phyloP scores from a whole-genome alignment of 805 yeast species.

The Kodamaea leandrae region DNA sequence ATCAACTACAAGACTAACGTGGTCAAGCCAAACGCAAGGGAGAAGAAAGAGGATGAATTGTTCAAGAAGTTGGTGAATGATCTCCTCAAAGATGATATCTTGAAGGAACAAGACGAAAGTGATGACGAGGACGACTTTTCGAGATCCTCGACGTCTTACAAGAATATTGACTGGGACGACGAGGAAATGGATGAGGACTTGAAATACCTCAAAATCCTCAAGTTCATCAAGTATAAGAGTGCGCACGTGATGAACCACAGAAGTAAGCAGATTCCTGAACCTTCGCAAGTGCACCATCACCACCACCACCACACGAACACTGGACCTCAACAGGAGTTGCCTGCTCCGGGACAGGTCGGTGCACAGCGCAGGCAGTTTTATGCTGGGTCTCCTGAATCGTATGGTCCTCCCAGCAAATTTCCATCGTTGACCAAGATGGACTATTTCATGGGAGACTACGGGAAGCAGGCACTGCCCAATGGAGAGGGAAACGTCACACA shows the following conservation, averaged over 20 bases:
- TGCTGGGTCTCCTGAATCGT: not conserved
- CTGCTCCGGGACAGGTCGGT: not conserved
- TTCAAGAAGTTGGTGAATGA: slow-evolving; percentile 38
- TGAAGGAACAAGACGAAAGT: slow-evolving; percentile 26
- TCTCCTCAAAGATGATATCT: slow-evolving; percentile 37
- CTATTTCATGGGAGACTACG: slow-evolving; percentile 12
- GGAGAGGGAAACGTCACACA: not conserved
- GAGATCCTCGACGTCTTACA: slow-evolving; percentile 17
- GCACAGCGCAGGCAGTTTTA: not conserved
- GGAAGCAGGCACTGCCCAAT: not conserved
- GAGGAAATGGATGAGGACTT: slow-evolving; percentile 47
- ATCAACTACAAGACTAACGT: slow-evolving; percentile 36
- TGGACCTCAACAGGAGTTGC: not conserved
- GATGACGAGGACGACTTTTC: slow-evolving; percentile 31
- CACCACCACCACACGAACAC: slow-evolving; percentile 5
- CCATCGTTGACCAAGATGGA: slow-evolving; percentile 15
- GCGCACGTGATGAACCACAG: slow-evolving; percentile 6
- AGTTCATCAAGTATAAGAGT: slow-evolving; percentile 40
- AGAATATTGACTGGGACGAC: slow-evolving; percentile 47
- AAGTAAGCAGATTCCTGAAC: slow-evolving; percentile 8
- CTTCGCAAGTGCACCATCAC: slow-evolving; percentile 10
- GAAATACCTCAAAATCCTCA: slow-evolving; percentile 41
- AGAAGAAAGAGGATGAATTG: slow-evolving; percentile 34
- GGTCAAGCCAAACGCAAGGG: slow-evolving; percentile 18
- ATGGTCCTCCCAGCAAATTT: slow-evolving; percentile 7